Evolutionary conservation across 345 rosid species (phyloP).

Genomic region (Gossypium rotundifolium): DNA sequence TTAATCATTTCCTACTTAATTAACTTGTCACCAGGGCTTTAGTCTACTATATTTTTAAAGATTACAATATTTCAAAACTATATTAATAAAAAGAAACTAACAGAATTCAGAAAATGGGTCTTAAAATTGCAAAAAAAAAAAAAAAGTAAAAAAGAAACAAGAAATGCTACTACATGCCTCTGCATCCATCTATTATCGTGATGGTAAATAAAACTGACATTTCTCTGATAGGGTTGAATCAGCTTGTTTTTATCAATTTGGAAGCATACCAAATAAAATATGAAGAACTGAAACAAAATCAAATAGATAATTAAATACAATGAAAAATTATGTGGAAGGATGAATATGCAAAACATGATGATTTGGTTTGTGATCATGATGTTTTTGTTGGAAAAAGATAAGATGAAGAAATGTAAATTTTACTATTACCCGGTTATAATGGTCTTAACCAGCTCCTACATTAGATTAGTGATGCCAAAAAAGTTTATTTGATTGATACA

Average conservation of each 20-base stretch:
- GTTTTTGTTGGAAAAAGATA: not conserved
- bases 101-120: not conserved
- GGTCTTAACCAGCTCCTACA: not conserved
- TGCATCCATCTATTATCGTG: not conserved
- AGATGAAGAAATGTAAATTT: not conserved
- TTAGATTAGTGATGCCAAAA: not conserved
- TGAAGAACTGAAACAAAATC: not conserved
- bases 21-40: no score
- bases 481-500: no score
- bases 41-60: not conserved
- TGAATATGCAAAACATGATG: conserved; percentile 1
- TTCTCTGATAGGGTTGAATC: not conserved
- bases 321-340: not conserved
- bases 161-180: not conserved
- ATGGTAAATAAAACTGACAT: not conserved
- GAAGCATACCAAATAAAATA: not conserved
- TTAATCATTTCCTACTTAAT: no score
- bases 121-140: not conserved
- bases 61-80: not conserved
- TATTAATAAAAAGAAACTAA: not conserved
- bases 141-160: no score
- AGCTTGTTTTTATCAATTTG: not conserved
- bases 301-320: not conserved
- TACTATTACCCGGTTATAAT: not conserved
- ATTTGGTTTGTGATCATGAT: not conserved